Percentiles rank a stretch among this genome's conserved stretches.
phyloP scores from a whole-genome alignment of 768 basidiomycete genomes.

The Lyophyllum decastes region DNA sequence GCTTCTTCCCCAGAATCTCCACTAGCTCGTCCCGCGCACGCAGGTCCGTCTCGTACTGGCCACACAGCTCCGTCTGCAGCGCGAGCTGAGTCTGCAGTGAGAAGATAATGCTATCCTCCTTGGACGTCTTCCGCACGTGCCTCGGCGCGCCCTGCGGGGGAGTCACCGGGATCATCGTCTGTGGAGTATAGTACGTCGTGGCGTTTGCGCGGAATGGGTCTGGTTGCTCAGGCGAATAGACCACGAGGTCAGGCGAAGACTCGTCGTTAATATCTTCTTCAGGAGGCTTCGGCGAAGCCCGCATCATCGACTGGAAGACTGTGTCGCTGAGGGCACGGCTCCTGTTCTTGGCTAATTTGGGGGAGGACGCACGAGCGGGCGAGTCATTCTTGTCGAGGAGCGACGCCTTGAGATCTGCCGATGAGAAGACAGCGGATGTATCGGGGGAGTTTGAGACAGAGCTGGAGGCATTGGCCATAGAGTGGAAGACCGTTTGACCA shows the following conservation, averaged over 20 bases:
- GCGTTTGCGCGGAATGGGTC: conserved; percentile 78
- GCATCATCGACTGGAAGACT: conserved; percentile 59
- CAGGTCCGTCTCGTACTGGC: conserved; percentile 78
- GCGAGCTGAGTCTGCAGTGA: conserved; percentile 76
- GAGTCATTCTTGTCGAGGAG: conserved; percentile 25
- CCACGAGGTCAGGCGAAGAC: conserved; percentile 45
- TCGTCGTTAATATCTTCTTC: conserved; percentile 71
- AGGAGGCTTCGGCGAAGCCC: conserved; percentile 39
- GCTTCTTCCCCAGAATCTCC: conserved; percentile 53
- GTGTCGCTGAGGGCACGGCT: conserved; percentile 65
- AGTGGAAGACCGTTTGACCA: conserved; percentile 64
- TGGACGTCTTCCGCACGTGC: conserved; percentile 63
- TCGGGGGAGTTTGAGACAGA: conserved; percentile 17
- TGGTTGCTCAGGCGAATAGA: conserved; percentile 49
- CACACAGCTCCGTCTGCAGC: conserved; percentile 72
- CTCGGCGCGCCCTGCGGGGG: conserved; percentile 47
- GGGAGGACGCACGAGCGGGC: conserved; percentile 25
- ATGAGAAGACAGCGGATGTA: conserved; percentile 28
- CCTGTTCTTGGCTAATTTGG: conserved; percentile 35
- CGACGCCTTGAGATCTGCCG: conserved; percentile 33
- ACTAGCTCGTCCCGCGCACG: conserved; percentile 74
- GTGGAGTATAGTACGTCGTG: conserved; percentile 76
- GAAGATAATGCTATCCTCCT: conserved; percentile 71
- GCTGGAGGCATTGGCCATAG: conserved; percentile 34
- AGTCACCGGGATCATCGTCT: conserved; percentile 68